Evolutionary conservation across 345 rosid species (phyloP).

Genomic region (Boechera divaricarpa): DNA sequence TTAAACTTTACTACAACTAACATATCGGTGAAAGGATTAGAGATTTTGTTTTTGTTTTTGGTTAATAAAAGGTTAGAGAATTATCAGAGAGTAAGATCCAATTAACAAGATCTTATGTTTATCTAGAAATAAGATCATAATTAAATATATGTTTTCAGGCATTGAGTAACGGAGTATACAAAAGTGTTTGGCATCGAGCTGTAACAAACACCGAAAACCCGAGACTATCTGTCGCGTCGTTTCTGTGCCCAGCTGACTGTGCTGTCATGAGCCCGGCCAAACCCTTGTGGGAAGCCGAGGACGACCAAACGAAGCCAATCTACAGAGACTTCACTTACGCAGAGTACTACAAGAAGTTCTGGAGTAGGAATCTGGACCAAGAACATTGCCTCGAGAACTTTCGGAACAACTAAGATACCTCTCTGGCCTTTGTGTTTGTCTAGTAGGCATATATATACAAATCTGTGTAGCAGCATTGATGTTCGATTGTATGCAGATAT

Average conservation of each 20-base stretch:
- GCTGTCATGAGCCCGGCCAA: slow-evolving; percentile 72
- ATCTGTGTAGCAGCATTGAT: background rate
- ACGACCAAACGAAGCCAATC: slow-evolving; percentile 51
- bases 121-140: background rate
- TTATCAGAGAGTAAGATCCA: too few species aligned
- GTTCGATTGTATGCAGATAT: background rate
- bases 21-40: background rate
- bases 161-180: slow-evolving; percentile 79
- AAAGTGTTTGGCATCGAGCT: slow-evolving; percentile 92
- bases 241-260: slow-evolving; percentile 68
- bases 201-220: slow-evolving; percentile 61
- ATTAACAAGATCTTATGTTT: background rate
- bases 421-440: background rate
- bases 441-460: background rate
- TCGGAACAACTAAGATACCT: slow-evolving; percentile 46
- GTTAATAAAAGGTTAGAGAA: too few species aligned
- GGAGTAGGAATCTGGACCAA: slow-evolving; percentile 89
- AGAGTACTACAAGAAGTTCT: slow-evolving; percentile 84
- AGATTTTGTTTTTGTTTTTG: background rate
- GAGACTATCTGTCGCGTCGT: slow-evolving; percentile 81
- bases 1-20: background rate
- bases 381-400: slow-evolving; percentile 85
- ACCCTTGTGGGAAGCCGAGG: slow-evolving; percentile 38
- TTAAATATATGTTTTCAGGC: slow-evolving; percentile 54
- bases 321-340: slow-evolving; percentile 82